Evolutionary conservation across 352 stramenopile genomes (phyloP), one percentile per base, ranked within the genome.

Genomic region (Phytophthora tentaculata): DNA sequence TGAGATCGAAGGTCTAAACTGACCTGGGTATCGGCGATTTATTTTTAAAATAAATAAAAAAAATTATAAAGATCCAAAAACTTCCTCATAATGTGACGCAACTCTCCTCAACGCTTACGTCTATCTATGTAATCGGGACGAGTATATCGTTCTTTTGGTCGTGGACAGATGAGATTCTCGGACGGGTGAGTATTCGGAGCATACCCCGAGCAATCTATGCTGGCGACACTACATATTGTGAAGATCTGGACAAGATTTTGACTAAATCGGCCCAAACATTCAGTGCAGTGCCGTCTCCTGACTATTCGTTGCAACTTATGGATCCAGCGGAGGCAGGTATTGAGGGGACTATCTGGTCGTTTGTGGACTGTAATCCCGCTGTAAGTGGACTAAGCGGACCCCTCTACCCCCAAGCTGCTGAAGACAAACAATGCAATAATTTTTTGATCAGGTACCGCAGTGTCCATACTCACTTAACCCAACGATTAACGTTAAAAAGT

Each of bases 1-100:
- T 41, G 49, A 71, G 26, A 58, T 62, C 14, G 35, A 43, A 43
- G 35, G 35, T 17, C n/a, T 43, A n/a, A 6, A 43, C 35, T 19
- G 35, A 43, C 10, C 14, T 43, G 35, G 35, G 35, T 43, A 43
- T 43, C 35, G 35, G 35, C 35, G 35, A 43, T n/a, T n/a, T n/a
- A n/a, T n/a, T n/a, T n/a, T n/a, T n/a, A n/a, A n/a, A n/a, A n/a
- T n/a, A n/a, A n/a, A n/a, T n/a, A n/a, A n/a, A n/a, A n/a, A n/a
- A n/a, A n/a, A n/a, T n/a, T 43, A 43, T 14, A n/a, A 43, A 43
- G n/a, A 19, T 19, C n/a, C 14, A 14, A 43, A 14, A 43, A n/a
- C 35, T 43, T 43, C 35, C 35, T 43, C 35, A n/a, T 17, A 43
- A 43, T 43, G 35, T 43, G 35, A 43, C 35, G 3, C 35, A 43